phyloP scores from a whole-genome alignment of 495 filamentous ascomycete genomes.

The Immersiella caudata region DNA sequence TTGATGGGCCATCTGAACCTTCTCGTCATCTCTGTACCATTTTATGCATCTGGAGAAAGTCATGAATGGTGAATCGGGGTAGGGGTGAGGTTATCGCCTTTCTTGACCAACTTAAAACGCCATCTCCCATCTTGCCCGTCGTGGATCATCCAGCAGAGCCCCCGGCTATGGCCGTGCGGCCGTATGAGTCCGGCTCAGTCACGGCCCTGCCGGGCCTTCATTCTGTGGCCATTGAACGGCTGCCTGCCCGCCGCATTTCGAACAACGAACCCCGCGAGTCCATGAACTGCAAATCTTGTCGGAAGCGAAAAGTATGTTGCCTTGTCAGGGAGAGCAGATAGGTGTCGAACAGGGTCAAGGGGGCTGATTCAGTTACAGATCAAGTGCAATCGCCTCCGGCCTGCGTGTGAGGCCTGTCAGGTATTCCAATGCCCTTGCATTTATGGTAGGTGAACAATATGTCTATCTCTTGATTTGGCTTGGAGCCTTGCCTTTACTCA shows the following conservation, averaged over 20 bases:
- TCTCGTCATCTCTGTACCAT: background rate
- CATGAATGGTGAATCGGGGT: conserved; percentile 22
- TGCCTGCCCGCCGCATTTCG: conserved; percentile 67
- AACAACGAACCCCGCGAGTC: conserved; percentile 79
- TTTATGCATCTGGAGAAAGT: background rate
- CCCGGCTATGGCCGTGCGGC: conserved; percentile 30
- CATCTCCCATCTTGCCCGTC: background rate
- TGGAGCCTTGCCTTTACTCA: background rate
- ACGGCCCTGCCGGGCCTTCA: conserved; percentile 38
- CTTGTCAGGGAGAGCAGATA: background rate
- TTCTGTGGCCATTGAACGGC: conserved; percentile 66
- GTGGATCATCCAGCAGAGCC: conserved; percentile 2
- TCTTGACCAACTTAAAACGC: background rate
- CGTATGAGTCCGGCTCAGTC: conserved; percentile 33
- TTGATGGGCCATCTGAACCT: background rate
- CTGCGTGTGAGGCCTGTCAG: conserved; percentile 84
- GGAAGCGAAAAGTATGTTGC: conserved; percentile 73
- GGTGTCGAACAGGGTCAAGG: background rate
- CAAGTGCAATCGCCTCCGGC: conserved; percentile 84
- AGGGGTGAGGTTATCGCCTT: conserved; percentile 14
- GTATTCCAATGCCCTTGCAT: conserved; percentile 87
- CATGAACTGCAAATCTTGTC: conserved; percentile 94
- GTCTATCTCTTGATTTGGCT: background rate
- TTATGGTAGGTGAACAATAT: conserved; percentile 63
- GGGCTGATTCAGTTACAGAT: conserved; percentile 54